Percentiles rank a stretch among this genome's conserved stretches.
These are phyloP conservation scores for Fusarium nelsonii DNA, from an alignment of 2,329 filamentous ascomycete species.

Conservation along the genomic window DNA sequence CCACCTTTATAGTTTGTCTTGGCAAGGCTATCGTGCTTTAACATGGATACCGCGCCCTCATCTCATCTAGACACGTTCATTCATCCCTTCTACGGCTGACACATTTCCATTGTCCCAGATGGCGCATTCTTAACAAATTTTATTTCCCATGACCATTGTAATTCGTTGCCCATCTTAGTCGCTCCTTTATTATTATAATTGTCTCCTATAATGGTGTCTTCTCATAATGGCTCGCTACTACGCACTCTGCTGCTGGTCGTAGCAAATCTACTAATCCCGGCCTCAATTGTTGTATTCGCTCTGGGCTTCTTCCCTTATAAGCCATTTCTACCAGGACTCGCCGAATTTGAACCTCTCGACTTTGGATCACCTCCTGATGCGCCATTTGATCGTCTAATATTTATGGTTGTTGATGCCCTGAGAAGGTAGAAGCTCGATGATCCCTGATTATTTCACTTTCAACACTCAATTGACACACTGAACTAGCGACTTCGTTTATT, in stretches of 20 bases:
- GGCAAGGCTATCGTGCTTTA: conserved; percentile 41
- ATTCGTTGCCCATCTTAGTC: conserved; percentile 22
- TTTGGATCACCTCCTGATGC: conserved; percentile 70
- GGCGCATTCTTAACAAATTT: conserved; percentile 30
- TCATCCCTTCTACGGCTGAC: conserved; percentile 33
- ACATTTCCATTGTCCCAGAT: conserved; percentile 29
- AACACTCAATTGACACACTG: conserved; percentile 40
- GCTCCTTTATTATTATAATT: conserved; percentile 21
- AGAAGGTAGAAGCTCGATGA: conserved; percentile 71
- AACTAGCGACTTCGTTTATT: conserved; percentile 90
- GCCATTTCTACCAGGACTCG: conserved; percentile 87
- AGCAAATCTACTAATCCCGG: conserved; percentile 82
- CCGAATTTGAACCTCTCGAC: conserved; percentile 70
- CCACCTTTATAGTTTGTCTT: conserved; percentile 44
- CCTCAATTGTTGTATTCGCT: conserved; percentile 82
- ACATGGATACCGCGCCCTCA: conserved; percentile 28
- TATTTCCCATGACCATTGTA: conserved; percentile 10
- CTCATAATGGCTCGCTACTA: conserved; percentile 45
- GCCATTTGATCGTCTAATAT: conserved; percentile 89
- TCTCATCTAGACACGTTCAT: conserved; percentile 45
- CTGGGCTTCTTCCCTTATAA: conserved; percentile 98
- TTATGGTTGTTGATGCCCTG: conserved; percentile 98
- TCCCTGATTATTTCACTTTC: not conserved
- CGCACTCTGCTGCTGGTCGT: conserved; percentile 65
- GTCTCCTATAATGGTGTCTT: conserved; percentile 43